Conservation (phyloP, 2,329 filamentous ascomycete genomes). For the Paecilomyces formosus region DNA sequence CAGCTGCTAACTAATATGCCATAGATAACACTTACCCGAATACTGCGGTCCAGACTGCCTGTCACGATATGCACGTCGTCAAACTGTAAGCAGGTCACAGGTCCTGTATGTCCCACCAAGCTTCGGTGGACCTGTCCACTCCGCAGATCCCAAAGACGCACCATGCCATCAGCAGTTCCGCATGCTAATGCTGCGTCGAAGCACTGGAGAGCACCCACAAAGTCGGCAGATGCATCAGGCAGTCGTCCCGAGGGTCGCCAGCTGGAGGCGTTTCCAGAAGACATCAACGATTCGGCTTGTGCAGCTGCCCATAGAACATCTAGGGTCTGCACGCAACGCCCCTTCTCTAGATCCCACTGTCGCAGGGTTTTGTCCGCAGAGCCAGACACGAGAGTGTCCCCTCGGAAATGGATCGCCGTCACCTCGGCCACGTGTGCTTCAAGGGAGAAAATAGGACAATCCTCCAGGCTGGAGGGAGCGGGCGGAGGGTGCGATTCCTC, state of each 20-base stretch:
- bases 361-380: slow-evolving; percentile 95
- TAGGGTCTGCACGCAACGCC: slow-evolving; percentile 93
- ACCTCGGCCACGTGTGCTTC: slow-evolving; percentile 90
- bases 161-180: slow-evolving; percentile 95
- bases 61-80: slow-evolving; percentile 94
- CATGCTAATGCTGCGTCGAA: slow-evolving; percentile 95
- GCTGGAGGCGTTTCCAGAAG: slow-evolving; percentile 42
- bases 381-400: slow-evolving; percentile 85
- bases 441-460: slow-evolving; percentile 82
- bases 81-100: slow-evolving; percentile 90
- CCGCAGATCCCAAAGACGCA: slow-evolving; percentile 89
- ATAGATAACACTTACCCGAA: slow-evolving; percentile 61
- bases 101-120: slow-evolving; percentile 88
- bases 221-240: slow-evolving; percentile 67
- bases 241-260: slow-evolving; percentile 66
- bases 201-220: slow-evolving; percentile 88
- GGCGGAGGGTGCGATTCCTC: slow-evolving; percentile 64
- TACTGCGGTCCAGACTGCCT: slow-evolving; percentile 83
- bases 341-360: slow-evolving; percentile 95
- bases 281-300: slow-evolving; percentile 67
- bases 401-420: slow-evolving; percentile 84
- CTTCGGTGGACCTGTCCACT: slow-evolving; percentile 96
- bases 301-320: slow-evolving; percentile 98
- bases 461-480: slow-evolving; percentile 67
- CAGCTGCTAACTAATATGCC: background rate